These are phyloP conservation scores for Quillaja saponaria DNA, from an alignment of 306 rosid genomes.

Conservation along the genomic window DNA sequence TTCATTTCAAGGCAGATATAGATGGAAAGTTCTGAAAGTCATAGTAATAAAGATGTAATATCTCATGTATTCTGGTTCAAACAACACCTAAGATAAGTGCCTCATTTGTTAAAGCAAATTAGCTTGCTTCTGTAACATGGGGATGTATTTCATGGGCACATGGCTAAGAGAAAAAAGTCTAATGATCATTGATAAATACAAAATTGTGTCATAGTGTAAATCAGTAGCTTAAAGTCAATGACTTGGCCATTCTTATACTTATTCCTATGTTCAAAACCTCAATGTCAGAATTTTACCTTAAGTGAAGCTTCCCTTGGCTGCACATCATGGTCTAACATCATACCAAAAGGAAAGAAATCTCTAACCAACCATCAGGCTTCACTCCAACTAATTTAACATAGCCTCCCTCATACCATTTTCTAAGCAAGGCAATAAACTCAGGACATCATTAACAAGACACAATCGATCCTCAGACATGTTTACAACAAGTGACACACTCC, in stretches of 20 bases:
- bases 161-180: not conserved
- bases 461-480: not conserved
- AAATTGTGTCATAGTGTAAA: not conserved
- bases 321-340: not conserved
- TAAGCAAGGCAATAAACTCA: not conserved
- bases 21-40: too few species aligned
- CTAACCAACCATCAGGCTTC: not conserved
- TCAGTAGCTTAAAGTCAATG: not conserved
- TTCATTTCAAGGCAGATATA: too few species aligned
- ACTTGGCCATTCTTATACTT: not conserved
- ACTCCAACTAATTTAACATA: not conserved
- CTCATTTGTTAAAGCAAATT: not conserved
- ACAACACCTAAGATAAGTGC: not conserved
- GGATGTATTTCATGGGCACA: not conserved
- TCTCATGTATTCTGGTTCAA: constrained; percentile 27
- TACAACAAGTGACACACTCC: not conserved
- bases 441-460: not conserved
- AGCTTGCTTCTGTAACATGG: constrained; percentile 4
- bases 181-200: not conserved
- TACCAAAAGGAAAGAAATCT: not conserved
- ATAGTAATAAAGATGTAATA: not conserved
- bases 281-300: not conserved
- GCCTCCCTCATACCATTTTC: not conserved
- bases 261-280: not conserved
- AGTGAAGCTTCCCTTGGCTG: not conserved